Conservation (phyloP, 495 filamentous ascomycete genomes). For the Zalerion maritima region DNA sequence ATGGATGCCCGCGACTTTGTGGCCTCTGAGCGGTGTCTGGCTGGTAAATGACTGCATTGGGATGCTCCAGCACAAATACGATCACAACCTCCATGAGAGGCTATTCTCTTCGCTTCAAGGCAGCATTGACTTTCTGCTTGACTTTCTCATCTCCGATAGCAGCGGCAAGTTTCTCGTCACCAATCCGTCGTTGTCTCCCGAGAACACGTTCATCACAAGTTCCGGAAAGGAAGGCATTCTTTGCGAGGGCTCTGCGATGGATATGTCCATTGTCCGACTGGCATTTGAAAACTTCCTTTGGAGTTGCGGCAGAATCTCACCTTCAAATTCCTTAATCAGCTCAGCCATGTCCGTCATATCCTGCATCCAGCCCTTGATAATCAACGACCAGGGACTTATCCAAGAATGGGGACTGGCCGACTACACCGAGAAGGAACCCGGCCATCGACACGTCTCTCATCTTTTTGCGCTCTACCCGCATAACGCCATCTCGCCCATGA, state of each 20-base stretch:
- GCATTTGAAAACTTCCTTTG: constrained; percentile 20
- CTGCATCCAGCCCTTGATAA: constrained; percentile 14
- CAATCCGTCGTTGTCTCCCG: constrained; percentile 34
- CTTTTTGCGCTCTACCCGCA: constrained; percentile 26
- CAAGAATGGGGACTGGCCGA: constrained; percentile 30
- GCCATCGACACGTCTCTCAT: constrained; percentile 34
- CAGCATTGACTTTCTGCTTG: constrained; percentile 27
- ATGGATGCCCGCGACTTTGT: constrained; percentile 32
- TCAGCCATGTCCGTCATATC: constrained; percentile 12
- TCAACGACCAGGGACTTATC: constrained; percentile 25
- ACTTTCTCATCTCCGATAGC: constrained; percentile 29
- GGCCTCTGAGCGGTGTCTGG: constrained; percentile 35
- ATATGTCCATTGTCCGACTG: constrained; percentile 25
- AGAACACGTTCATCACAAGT: constrained; percentile 32
- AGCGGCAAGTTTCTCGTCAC: constrained; percentile 23
- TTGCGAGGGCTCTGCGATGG: constrained; percentile 29
- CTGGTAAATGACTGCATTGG: constrained; percentile 19
- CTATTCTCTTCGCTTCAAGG: constrained; percentile 12
- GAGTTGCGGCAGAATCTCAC: constrained; percentile 8
- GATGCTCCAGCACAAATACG: constrained; percentile 2
- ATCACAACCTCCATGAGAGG: neutral
- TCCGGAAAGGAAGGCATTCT: constrained; percentile 26
- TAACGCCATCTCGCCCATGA: constrained; percentile 7
- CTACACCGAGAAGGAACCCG: constrained; percentile 28
- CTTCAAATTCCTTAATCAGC: constrained; percentile 8